phyloP scores from a whole-genome alignment of 208 protist species.

The Porcisia hertigi region DNA sequence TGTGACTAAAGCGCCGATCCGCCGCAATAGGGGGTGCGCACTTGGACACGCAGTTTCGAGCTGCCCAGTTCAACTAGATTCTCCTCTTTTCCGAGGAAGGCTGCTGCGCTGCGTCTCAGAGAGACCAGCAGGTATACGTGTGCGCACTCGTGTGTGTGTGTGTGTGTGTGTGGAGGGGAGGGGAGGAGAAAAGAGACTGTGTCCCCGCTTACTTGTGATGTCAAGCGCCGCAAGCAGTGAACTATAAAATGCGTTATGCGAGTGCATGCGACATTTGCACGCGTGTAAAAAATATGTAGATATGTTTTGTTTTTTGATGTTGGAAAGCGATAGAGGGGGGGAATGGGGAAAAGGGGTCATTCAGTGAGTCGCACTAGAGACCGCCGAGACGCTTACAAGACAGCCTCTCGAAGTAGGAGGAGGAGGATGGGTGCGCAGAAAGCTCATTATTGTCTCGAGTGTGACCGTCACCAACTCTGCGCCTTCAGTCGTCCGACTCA shows the following conservation, averaged over 20 bases:
- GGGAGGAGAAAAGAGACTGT: no score
- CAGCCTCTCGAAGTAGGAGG: not conserved
- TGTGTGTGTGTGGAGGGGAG: no score
- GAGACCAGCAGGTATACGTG: not conserved
- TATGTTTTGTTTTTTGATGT: no score
- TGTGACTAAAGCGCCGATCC: not conserved
- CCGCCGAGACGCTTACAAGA: not conserved
- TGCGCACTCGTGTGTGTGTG: not conserved
- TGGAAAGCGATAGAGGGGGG: not conserved
- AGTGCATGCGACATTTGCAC: not conserved
- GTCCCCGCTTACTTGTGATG: no score
- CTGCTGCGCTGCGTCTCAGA: not conserved
- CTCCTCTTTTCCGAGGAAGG: not conserved
- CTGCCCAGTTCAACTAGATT: not conserved
- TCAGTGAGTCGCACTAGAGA: not conserved
- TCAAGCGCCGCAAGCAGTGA: no score
- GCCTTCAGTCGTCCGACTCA: not conserved
- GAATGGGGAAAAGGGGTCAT: no score
- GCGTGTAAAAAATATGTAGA: not conserved
- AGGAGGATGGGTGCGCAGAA: not conserved
- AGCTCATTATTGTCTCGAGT: not conserved
- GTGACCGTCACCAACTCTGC: not conserved
- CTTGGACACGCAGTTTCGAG: not conserved
- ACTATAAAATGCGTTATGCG: not conserved
- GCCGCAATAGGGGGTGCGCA: not conserved